Evolutionary conservation across 83 land plant species (phyloP), one percentile per base, ranked within the genome.

Genomic region (Picea abies): DNA sequence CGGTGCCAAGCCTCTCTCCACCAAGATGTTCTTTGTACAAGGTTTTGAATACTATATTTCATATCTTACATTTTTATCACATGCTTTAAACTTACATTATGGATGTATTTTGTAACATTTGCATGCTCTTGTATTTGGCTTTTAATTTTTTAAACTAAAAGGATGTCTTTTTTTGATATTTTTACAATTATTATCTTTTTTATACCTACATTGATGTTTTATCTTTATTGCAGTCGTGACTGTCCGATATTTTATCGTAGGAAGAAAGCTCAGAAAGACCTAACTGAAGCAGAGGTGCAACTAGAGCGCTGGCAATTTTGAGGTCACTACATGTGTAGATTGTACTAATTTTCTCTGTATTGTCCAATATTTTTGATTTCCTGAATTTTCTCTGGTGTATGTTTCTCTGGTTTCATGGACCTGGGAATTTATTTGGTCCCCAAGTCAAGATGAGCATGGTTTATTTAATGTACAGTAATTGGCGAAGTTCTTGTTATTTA

Each of bases 1-100:
- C 95, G 97, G 66, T 97, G 99, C 83, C 99, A 97, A 93, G 99
- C 97, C 14, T 97, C 99, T 82, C 92, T 97, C 79, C 99, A 97
- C 82, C 99, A 96, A 83, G 99, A 97, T 87, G 99, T 97, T 68
- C 86, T 97, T 39, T 97, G 99, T 77, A 97, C 99, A 71, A 97
- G 99, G 99, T 96, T 58, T 25, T 32, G 17, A 32, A 39, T 79
- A 23, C 73, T 52, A 64, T 64, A 60, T 37, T 66, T 64, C 22
- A 20, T 44, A 69, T 64, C 9, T 22, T 65, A n/a, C 56, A 23
- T 56, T 29, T 82, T 52, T n/a, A 79, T 35, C 15, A 11, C 39
- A 61, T 79, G 65, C 16, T 17, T 9, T 29, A 41, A 14, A 60
- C 2, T 79, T 79, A 20, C 64, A 58, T 61, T 8, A 17, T 12